phyloP scores from a whole-genome alignment of 139 green algal species.

The Coccomyxa sp. region DNA sequence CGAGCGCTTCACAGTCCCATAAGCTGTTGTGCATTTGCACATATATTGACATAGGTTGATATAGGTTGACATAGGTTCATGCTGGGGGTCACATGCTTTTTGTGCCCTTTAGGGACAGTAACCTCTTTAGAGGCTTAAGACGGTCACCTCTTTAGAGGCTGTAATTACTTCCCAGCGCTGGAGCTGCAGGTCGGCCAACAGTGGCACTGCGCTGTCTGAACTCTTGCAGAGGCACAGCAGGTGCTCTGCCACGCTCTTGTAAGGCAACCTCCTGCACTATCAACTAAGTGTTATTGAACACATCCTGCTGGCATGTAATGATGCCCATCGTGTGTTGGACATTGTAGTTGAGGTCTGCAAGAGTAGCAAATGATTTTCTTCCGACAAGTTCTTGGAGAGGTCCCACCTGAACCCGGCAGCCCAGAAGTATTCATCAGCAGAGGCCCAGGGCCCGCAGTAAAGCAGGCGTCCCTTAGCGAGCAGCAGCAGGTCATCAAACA shows the following conservation, averaged over 20 bases:
- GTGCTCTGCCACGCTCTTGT: constrained; percentile 6
- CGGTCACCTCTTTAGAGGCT: neutral
- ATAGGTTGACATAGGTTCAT: neutral
- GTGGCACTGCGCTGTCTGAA: neutral
- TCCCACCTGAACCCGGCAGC: constrained; percentile 32
- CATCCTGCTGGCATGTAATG: neutral
- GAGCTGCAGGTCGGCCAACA: neutral
- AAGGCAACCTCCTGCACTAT: neutral
- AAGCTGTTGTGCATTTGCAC: neutral
- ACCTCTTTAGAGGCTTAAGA: no score
- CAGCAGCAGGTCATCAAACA: constrained; percentile 76
- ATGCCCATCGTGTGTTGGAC: neutral
- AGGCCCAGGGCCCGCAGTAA: constrained; percentile 57
- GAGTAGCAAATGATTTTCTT: neutral
- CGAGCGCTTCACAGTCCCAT: neutral
- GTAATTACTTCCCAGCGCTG: neutral
- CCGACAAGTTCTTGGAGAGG: neutral
- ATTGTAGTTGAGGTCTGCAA: neutral
- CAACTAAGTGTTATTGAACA: neutral
- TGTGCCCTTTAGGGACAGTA: neutral
- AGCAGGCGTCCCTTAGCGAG: constrained; percentile 44
- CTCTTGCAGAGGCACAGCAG: constrained; percentile 7
- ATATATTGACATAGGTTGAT: neutral
- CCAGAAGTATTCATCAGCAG: constrained; percentile 47
- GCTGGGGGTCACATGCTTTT: no score